A percentile compares a stretch with the other conserved stretches of the same genome.
These are phyloP conservation scores for Punica granatum DNA, from an alignment of 345 rosid species.

Conservation along the genomic window DNA sequence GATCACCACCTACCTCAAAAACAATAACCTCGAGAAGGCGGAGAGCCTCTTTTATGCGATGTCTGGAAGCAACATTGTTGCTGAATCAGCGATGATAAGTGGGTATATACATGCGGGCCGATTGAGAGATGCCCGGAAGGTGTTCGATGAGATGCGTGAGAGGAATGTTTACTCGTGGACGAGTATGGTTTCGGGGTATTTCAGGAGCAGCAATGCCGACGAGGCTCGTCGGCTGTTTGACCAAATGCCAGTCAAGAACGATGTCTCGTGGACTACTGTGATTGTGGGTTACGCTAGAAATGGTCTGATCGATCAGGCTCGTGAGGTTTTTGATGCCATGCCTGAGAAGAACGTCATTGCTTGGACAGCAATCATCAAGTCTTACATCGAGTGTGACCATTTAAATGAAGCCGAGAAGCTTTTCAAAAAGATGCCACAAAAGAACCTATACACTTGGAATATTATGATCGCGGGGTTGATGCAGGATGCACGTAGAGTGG, in stretches of 20 bases:
- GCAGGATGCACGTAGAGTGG: conserved; percentile 13
- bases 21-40: conserved; percentile 24
- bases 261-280: conserved; percentile 37
- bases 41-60: conserved; percentile 24
- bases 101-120: conserved; percentile 32
- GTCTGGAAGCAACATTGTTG: conserved; percentile 28
- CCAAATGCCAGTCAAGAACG: conserved; percentile 32
- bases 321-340: conserved; percentile 26
- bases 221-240: conserved; percentile 32
- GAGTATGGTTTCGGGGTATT: conserved; percentile 42
- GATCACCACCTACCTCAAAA: conserved; percentile 26
- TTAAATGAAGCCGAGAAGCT: conserved; percentile 27
- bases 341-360: conserved; percentile 31
- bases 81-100: conserved; percentile 42
- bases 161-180: conserved; percentile 45
- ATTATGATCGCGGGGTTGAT: conserved; percentile 31
- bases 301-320: conserved; percentile 33
- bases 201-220: conserved; percentile 27
- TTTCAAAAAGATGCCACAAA: conserved; percentile 25
- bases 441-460: conserved; percentile 31
- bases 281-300: conserved; percentile 42
- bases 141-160: conserved; percentile 34
- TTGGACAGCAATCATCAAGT: conserved; percentile 39
- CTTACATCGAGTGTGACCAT: conserved; percentile 22
- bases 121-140: conserved; percentile 25